Percentiles rank a stretch among this genome's conserved stretches.
phyloP scores from a whole-genome alignment of 2,329 filamentous ascomycete genomes.

The Fusarium phyllophilum region DNA sequence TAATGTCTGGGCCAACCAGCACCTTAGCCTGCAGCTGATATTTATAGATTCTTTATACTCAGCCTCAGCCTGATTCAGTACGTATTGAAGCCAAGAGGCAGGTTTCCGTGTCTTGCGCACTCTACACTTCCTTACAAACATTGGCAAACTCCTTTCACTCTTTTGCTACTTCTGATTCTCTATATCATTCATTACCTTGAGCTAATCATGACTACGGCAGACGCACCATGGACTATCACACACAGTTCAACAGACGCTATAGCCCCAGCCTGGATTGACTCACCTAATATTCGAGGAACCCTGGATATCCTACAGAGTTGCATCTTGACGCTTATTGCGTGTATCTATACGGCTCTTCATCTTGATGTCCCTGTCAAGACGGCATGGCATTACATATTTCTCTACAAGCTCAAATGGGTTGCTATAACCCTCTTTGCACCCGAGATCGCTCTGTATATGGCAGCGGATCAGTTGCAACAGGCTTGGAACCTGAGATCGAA shows the following conservation, averaged over 20 bases:
- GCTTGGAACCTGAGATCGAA: constrained; percentile 7
- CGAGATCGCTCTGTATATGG: constrained; percentile 45
- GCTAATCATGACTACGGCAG: neutral
- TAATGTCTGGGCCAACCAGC: neutral
- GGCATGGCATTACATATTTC: neutral
- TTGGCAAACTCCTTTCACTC: neutral
- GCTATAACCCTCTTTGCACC: constrained; percentile 46
- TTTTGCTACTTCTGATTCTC: neutral
- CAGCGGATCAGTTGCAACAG: constrained; percentile 29
- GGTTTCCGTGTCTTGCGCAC: neutral
- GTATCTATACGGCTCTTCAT: constrained; percentile 51
- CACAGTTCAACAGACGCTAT: neutral
- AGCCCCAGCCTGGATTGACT: neutral
- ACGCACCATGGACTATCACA: neutral
- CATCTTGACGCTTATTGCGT: constrained; percentile 48
- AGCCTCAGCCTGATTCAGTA: constrained; percentile 8
- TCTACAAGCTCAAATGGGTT: constrained; percentile 45
- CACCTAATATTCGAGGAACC: neutral
- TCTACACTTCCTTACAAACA: neutral
- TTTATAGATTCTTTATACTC: neutral
- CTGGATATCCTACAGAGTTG: constrained; percentile 49
- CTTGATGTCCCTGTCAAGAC: constrained; percentile 48
- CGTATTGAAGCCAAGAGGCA: neutral
- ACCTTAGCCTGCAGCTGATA: neutral
- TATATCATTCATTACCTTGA: no score